Evolutionary conservation across 148 eudicot genomes (phyloP).

Genomic region (Cornus controversa): DNA sequence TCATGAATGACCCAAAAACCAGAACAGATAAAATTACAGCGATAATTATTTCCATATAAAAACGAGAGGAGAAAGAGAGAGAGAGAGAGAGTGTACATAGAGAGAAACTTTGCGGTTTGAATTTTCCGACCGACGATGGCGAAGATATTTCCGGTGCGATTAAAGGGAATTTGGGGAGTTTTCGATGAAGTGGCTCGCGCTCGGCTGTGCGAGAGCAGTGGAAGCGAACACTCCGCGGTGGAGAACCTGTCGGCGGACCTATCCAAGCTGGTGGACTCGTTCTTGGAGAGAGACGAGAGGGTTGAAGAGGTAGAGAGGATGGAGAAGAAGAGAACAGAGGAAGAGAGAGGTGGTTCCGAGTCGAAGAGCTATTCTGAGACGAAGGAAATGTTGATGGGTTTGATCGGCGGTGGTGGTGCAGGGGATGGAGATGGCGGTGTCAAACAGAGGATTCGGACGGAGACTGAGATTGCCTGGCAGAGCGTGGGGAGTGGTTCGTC

Average conservation of each 20-base stretch:
- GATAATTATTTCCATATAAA: neutral
- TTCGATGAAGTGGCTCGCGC: slow-evolving; percentile 6
- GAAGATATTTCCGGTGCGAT: neutral
- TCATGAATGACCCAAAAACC: neutral
- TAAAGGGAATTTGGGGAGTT: slow-evolving; percentile 12
- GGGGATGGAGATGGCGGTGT: neutral
- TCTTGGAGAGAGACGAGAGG: slow-evolving; percentile 9
- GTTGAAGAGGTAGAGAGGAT: slow-evolving; percentile 1
- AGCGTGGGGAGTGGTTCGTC: slow-evolving; percentile 2
- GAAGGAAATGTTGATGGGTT: slow-evolving; percentile 3
- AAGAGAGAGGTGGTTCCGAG: neutral
- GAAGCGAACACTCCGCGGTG: slow-evolving; percentile 13
- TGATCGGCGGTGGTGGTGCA: neutral
- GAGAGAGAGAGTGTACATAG: neutral
- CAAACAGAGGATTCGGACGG: neutral
- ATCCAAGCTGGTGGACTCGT: slow-evolving; percentile 10
- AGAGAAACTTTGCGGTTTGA: neutral
- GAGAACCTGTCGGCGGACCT: neutral
- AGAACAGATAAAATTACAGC: neutral
- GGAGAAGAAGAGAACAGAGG: neutral
- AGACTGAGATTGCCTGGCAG: neutral
- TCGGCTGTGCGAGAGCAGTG: slow-evolving; percentile 17
- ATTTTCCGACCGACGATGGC: slow-evolving; percentile 6
- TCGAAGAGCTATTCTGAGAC: neutral
- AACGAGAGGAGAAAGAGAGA: neutral